These are phyloP conservation scores for Microsporum ferrugineum DNA, from an alignment of 2,329 filamentous ascomycete species.

Conservation along the genomic window DNA sequence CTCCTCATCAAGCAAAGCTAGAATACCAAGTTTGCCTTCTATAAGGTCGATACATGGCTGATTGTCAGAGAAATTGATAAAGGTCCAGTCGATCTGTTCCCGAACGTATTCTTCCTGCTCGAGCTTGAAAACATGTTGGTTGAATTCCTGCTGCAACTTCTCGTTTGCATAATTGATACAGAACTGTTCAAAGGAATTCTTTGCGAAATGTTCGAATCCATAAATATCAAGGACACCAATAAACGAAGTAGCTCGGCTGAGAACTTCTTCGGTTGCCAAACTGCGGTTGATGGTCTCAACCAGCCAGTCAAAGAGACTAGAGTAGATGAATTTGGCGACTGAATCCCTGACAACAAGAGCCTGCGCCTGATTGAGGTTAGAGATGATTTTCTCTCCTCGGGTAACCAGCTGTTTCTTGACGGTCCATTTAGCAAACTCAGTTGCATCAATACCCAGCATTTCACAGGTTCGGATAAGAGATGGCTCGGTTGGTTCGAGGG, in stretches of 20 bases:
- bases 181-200: constrained; percentile 99
- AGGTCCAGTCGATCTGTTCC: constrained; percentile 97
- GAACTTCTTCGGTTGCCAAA: constrained; percentile 76
- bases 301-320: constrained; percentile 95
- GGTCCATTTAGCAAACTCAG: constrained; percentile 91
- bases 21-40: constrained; percentile 86
- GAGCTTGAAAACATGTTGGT: constrained; percentile 97
- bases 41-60: constrained; percentile 98
- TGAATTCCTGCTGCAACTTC: constrained; percentile 98
- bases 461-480: constrained; percentile 68
- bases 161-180: constrained; percentile 99
- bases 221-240: constrained; percentile 99
- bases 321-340: constrained; percentile 97
- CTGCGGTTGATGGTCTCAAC: constrained; percentile 94
- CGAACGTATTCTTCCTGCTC: constrained; percentile 96
- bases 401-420: constrained; percentile 98
- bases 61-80: constrained; percentile 98
- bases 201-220: constrained; percentile 97
- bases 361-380: constrained; percentile 86
- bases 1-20: constrained; percentile 90
- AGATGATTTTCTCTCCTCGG: constrained; percentile 92
- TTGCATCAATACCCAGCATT: constrained; percentile 75
- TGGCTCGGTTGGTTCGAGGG: constrained; percentile 67
- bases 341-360: constrained; percentile 91
- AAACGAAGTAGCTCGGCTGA: constrained; percentile 73